Evolutionary conservation across 257 asterid genomes (phyloP), one percentile per base, ranked within the genome.

Genomic region (Solanum chilense): DNA sequence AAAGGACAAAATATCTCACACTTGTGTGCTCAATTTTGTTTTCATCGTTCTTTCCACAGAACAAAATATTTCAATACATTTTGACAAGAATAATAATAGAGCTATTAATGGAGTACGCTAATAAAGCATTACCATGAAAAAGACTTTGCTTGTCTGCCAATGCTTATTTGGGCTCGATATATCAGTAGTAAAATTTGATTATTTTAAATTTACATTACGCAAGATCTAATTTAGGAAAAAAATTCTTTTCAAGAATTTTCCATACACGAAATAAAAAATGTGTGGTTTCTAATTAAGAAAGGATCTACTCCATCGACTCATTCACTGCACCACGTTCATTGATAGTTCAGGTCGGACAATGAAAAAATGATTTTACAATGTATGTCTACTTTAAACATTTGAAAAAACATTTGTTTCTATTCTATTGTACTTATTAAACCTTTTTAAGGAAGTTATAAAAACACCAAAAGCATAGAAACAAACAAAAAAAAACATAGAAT

Each of bases 221-320:
- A 52, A 6, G 23, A 52, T 5, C 0, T 0, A 7, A 52, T 52
- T 16, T 9, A 52, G 3, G 9, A 3, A 0, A 49, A 49, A 3
- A 1, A 3, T 49, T 0, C 0, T 3, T 6, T 16, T 16, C 9
- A 16, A 52, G 0, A 16, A 6, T 2, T 2, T 6, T 52, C 2
- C 0, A 5, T 49, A 2, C 6, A 49, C 21, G 2, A 5, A 1
- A 0, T 7, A 6, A 1, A 6, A 1, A 2, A 52, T 52, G 6
- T 9, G 1, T 6, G 1, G 6, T 9, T 3, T 52, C 9, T 52
- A 16, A 16, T 52, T 52, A 52, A 56, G 3, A 3, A 56, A 56
- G 1, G 0, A 56, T 4, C 4, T 6, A 18, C 1, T 7, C 3
- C 18, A 12, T 45, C 10, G 0, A 1, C 4, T 1, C n/a, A 56